Evolutionary conservation across 495 filamentous ascomycete genomes (phyloP).

Genomic region (Bombardia bombarda): DNA sequence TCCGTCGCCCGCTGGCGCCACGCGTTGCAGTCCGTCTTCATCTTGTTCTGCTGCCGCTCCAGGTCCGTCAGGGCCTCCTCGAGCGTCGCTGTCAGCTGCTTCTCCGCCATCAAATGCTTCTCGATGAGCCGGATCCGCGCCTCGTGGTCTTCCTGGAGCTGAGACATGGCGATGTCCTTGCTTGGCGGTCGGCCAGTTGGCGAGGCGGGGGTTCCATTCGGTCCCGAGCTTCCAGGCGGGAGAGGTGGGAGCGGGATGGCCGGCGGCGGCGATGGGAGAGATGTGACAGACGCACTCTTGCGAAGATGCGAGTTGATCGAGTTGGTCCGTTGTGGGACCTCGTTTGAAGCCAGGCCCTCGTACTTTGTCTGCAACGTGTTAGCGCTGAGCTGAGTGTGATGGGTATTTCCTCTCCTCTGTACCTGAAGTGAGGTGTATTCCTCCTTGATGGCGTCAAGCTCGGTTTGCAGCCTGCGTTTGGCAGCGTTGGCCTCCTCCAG

Average conservation of each 20-base stretch:
- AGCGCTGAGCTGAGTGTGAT: constrained; percentile 9
- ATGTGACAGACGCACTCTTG: constrained; percentile 75
- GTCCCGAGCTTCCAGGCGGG: constrained; percentile 44
- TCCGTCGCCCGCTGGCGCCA: constrained; percentile 77
- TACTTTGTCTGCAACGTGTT: constrained; percentile 48
- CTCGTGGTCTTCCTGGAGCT: constrained; percentile 88
- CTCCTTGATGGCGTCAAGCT: constrained; percentile 55
- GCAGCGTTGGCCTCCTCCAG: constrained; percentile 49
- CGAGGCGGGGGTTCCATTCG: constrained; percentile 32
- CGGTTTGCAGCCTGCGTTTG: constrained; percentile 39
- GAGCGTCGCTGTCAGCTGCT: constrained; percentile 86
- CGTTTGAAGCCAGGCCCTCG: constrained; percentile 29
- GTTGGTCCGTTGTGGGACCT: constrained; percentile 60
- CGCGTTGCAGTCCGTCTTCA: constrained; percentile 77
- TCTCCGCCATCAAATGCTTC: constrained; percentile 93
- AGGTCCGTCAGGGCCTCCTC: constrained; percentile 94
- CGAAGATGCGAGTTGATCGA: constrained; percentile 65
- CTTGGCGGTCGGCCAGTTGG: constrained; percentile 59
- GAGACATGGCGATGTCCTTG: constrained; percentile 64
- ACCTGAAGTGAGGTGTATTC: constrained; percentile 62
- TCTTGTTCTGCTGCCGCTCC: constrained; percentile 75
- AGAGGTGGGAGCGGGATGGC: constrained; percentile 92
- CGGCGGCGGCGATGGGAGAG: constrained; percentile 82
- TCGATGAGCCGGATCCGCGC: constrained; percentile 91
- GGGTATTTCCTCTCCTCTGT: constrained; percentile 19